Evolutionary conservation across 306 rosid species (phyloP), one percentile per base, ranked within the genome.

Genomic region (Lathyrus tuberosus): DNA sequence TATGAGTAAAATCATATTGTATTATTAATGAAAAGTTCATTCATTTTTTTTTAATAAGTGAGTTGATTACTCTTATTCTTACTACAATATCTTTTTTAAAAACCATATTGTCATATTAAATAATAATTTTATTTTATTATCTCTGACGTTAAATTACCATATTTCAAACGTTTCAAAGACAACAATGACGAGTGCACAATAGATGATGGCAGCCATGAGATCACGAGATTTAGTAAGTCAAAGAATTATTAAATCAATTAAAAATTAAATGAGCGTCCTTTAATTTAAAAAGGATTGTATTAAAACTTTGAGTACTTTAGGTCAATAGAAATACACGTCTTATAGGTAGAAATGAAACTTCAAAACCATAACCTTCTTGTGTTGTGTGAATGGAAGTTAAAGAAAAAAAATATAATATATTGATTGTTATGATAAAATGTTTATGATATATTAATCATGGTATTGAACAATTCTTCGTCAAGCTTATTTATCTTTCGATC

Each of bases 181-280:
- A 61, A 44, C 53, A 42, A 16, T 53, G 15, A 9, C 54, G 65
- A 30, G 46, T 53, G 65, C 38, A 46, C 31, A 59, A 65, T 12
- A 53, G 67, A n/a, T 77, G 72, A 77, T 63, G 20, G 53, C 81
- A 62, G 22, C 72, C 51, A 70, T 77, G 76, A 63, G 67, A 77
- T 70, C 68, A 77, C 67, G 10, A 5, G 57, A 65, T 56, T 51
- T 24, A 15, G 75, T 15, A 4, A 54, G 81, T 43, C 53, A 70
- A 70, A n/a, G 38, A 8, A 22, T n/a, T 41, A 37, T 24, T 33
- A 62, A 20, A 22, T 61, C 35, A 18, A n/a, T 28, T 61, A 51
- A 14, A 62, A 33, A n/a, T 28, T 51, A 51, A 14, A 13, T 46
- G 35, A 17, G 6, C 33, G 44, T 26, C 28, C 44, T 6, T 67